Evolutionary conservation across 208 protist species (phyloP).

Genomic region (Lotmaria passim): DNA sequence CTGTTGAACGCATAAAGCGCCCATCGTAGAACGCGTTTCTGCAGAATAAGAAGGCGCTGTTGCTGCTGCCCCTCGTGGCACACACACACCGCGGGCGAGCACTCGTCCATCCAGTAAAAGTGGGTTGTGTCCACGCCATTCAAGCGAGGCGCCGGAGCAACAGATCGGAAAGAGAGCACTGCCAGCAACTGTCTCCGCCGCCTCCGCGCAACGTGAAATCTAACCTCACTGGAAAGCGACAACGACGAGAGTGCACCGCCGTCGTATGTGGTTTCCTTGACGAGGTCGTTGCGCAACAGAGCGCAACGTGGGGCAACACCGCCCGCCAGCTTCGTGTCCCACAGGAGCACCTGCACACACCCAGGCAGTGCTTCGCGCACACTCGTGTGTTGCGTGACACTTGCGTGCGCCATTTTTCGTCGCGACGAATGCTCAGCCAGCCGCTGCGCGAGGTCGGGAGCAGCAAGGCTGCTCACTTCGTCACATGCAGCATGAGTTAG

Average conservation of each 20-base stretch:
- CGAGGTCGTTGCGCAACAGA: slow-evolving; percentile 21
- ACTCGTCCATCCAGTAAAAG: slow-evolving; percentile 37
- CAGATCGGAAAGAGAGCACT: slow-evolving; percentile 10
- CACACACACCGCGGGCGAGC: not conserved
- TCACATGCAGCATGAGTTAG: not conserved
- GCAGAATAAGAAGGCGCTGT: not conserved
- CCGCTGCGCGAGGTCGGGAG: slow-evolving; percentile 19
- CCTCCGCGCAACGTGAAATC: slow-evolving; percentile 24
- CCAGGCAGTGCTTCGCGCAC: not conserved
- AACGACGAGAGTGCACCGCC: slow-evolving; percentile 10
- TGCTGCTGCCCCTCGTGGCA: not conserved
- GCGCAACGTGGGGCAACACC: slow-evolving; percentile 19
- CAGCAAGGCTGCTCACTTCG: slow-evolving; percentile 16
- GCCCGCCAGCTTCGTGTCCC: slow-evolving; percentile 17
- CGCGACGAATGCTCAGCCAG: slow-evolving; percentile 7
- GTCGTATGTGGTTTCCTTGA: not conserved
- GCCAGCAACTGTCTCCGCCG: slow-evolving; percentile 14
- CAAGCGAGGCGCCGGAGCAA: not conserved
- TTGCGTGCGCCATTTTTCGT: not conserved
- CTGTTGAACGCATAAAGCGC: not conserved
- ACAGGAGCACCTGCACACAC: slow-evolving; percentile 5
- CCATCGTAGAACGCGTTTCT: slow-evolving; percentile 19
- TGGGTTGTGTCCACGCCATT: slow-evolving; percentile 4
- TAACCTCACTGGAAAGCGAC: slow-evolving; percentile 16
- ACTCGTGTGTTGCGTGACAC: too few relatives aligned